Evolutionary conservation across 1,284 basidiomycete genomes (phyloP), one percentile per base, ranked within the genome.

Genomic region (Malassezia obtusa): DNA sequence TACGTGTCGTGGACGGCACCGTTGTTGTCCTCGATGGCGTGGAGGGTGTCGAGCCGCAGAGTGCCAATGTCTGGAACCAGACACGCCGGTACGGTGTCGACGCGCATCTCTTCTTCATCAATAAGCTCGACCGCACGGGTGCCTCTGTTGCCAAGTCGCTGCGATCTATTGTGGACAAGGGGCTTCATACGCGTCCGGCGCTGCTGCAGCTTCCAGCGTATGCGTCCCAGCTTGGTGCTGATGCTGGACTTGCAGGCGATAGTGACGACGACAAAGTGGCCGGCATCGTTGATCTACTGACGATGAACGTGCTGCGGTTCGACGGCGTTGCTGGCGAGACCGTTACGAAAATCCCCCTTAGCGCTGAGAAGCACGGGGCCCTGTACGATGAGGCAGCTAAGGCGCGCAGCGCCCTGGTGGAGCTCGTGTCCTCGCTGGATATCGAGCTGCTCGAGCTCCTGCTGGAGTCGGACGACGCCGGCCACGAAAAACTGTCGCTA

Each of bases 31-130:
- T 91, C 32, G 88, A 91, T 72, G 85, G 86, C 0, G 88, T 91
- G 0, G 89, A 90, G 75, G 88, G 88, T 4, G 88, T 90, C 1
- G 88, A 91, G 74, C 81, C 86, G 5, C 88, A 91, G 71, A 91
- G 88, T 0, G 85, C 83, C 66, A 86, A 85, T 40, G 88, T 90
- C 24, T 91, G 87, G 89, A 78, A 77, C 50, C 88, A 90, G 71
- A 75, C 89, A 61, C 82, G 87, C 70, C 82, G 85, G 84, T 89
- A 90, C 73, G 79, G 79, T 26, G 87, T 90, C 2, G 76, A 80
- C 1, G 84, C 85, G 9, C 79, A 85, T 41, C 79, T 91, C 48
- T 77, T 89, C 62, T 89, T 90, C 71, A 73, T 90, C 57, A 91
- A 91, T 77, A 91, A 91, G 71, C 79, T 90, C 35, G 87, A 91